Evolutionary conservation across 257 asterid species (phyloP).

Genomic region (Solanum corneliomulleri): DNA sequence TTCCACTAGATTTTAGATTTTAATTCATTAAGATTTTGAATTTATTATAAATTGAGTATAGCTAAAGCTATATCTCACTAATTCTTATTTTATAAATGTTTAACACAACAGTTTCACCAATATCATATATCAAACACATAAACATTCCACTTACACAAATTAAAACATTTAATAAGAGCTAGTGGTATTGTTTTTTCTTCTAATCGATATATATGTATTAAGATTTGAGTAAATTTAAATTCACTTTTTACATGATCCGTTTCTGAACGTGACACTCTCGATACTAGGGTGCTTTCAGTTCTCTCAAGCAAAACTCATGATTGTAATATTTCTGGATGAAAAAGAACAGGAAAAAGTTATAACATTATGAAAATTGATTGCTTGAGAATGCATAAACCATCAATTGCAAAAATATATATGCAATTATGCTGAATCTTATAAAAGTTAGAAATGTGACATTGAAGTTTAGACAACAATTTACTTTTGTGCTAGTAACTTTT

Average conservation of each 20-base stretch:
- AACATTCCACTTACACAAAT: not conserved
- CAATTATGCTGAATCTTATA: conserved; percentile 20
- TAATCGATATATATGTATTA: not conserved
- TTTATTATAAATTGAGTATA: not conserved
- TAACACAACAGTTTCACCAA: not conserved
- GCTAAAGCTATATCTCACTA: not conserved
- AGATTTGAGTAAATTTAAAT: not conserved
- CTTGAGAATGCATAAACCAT: conserved; percentile 2
- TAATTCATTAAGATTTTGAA: not conserved
- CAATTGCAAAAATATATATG: conserved; percentile 13
- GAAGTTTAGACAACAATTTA: conserved; percentile 10
- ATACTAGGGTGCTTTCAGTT: not conserved
- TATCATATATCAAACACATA: not conserved
- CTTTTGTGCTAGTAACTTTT: conserved; percentile 11
- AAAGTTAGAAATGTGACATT: conserved; percentile 1
- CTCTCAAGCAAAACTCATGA: not conserved
- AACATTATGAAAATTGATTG: not conserved
- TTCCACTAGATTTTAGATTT: not conserved
- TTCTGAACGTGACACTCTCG: not conserved
- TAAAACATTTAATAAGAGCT: not conserved
- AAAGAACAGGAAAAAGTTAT: not conserved
- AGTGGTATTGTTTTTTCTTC: not conserved
- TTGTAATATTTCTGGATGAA: not conserved
- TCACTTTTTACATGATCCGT: not conserved
- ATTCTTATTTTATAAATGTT: not conserved